Evolutionary conservation across 306 rosid species (phyloP), one percentile per base, ranked within the genome.

Genomic region (Trichosanthes cucumerina): DNA sequence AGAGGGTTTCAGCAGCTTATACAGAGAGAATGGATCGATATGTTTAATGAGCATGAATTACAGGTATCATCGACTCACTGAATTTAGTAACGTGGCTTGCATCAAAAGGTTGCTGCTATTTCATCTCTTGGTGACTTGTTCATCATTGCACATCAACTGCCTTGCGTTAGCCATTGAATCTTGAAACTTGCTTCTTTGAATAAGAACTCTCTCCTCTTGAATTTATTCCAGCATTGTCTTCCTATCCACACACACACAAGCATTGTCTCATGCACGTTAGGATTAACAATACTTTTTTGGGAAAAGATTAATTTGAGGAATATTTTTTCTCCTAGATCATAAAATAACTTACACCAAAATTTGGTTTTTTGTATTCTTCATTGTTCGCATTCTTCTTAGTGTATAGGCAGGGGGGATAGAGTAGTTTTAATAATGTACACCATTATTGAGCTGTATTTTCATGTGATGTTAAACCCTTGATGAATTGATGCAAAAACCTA

Each of bases 11-110:
- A 92, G 88, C 97, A 86, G 84, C 99, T 95, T 82, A 83, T 95
- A 86, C 99, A 84, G 90, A 95, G 90, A 90, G 96, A 90, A 82
- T 92, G 97, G 99, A 95, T 95, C 33, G 97, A 95, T 80, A 91
- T 95, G 97, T 95, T 95, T 66, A 92, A 95, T 76, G 99, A 95
- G 87, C 97, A 95, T 85, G 99, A 95, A 81, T 93, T 95, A 52
- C 99, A 95, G 99, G 98, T 93, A 88, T 70, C 57, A 31, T 49
- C 2, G 47, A 36, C 7, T 16, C 38, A 47, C 24, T 50, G 52
- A 50, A n/a, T 54, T 78, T 39, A 19, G 31, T 39, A 39, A 31
- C 41, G 1, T 24, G 39, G 39, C 41, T 43, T 58, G 64, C 36
- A 38, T 41, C 12, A 41, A 36, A 56, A 23, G 36, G 63, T 14